Conservation (phyloP, 2,329 filamentous ascomycete genomes). For the Sporothrix pallida region DNA sequence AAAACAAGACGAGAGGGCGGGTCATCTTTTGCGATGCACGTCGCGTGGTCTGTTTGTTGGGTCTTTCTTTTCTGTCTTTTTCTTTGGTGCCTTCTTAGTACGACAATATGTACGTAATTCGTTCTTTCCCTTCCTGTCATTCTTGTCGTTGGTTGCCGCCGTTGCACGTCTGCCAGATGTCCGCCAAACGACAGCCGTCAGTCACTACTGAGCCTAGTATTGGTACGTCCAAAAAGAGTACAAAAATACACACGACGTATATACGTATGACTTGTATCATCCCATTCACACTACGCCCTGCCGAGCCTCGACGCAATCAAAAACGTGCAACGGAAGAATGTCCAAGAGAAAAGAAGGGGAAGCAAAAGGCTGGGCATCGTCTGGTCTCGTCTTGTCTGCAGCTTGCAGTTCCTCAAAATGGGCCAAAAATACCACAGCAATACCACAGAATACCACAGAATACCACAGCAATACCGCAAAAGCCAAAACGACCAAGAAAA, state of each 20-base stretch:
- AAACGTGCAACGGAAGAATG: slow-evolving; percentile 9
- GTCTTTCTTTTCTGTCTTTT: neutral
- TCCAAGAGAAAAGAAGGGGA: neutral
- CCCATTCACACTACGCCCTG: neutral
- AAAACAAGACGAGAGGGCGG: neutral
- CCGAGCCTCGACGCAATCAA: slow-evolving; percentile 22
- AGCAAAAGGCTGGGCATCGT: neutral
- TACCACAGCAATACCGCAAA: too few species aligned
- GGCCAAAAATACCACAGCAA: too few species aligned
- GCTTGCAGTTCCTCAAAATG: neutral
- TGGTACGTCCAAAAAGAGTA: neutral
- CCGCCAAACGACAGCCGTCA: neutral
- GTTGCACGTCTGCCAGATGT: neutral
- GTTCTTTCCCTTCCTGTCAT: neutral
- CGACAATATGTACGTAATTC: slow-evolving; percentile 16
- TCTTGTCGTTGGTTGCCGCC: slow-evolving; percentile 7
- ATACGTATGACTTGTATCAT: neutral
- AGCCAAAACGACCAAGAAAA: too few species aligned
- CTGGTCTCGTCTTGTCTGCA: neutral
- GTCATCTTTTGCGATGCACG: neutral
- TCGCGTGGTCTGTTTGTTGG: neutral
- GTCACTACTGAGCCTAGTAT: neutral
- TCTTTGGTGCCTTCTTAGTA: neutral
- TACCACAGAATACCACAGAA: too few species aligned
- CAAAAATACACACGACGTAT: neutral